Percentiles rank a stretch among this genome's conserved stretches.
phyloP scores from a whole-genome alignment of 257 asterid genomes.

The Solanum appendiculatum region DNA sequence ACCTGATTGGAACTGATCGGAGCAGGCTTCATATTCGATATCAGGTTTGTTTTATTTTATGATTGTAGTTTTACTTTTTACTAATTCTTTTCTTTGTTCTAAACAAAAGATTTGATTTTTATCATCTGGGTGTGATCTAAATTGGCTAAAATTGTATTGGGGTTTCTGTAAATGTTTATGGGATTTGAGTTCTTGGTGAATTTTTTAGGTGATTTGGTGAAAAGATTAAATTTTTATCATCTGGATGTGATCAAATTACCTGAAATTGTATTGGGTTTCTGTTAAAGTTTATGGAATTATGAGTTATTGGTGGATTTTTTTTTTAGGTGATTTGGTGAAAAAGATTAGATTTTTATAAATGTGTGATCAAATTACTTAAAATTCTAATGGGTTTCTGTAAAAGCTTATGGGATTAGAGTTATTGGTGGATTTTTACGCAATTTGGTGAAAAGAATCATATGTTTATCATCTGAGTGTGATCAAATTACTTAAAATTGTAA shows the following conservation, averaged over 20 bases:
- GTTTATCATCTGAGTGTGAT: neutral
- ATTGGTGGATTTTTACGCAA: neutral
- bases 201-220: neutral
- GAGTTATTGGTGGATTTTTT: neutral
- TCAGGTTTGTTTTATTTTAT: neutral
- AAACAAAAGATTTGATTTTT: neutral
- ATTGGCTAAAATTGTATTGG: neutral
- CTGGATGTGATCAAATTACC: neutral
- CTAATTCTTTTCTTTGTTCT: neutral
- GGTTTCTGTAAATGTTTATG: neutral
- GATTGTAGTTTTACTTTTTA: neutral
- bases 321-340: no score
- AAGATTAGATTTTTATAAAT: no score
- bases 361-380: neutral
- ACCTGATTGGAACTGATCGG: neutral
- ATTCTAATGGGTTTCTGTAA: neutral
- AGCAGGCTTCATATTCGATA: neutral
- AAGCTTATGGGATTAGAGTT: neutral
- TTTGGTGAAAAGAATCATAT: neutral
- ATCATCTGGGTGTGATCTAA: neutral
- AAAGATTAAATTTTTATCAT: neutral
- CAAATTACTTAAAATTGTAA: neutral
- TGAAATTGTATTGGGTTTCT: neutral
- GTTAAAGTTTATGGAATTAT: neutral
- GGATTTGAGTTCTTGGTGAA: neutral